phyloP scores from a whole-genome alignment of 768 basidiomycete genomes.

The Hypsizygus marmoreus region DNA sequence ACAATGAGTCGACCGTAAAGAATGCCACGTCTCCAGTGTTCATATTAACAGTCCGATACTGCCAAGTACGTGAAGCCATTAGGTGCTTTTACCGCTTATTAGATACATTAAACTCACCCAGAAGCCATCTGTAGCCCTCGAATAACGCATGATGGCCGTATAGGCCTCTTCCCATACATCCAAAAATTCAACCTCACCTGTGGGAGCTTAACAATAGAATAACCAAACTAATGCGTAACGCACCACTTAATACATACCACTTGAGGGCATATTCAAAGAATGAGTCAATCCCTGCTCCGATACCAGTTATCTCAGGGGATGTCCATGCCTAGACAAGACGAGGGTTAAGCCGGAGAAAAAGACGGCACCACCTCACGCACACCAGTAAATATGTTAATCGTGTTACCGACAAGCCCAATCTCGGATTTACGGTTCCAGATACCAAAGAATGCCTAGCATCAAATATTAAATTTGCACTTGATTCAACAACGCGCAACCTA shows the following conservation, averaged over 20 bases:
- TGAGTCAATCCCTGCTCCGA: slow-evolving; percentile 95
- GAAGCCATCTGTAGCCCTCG: slow-evolving; percentile 82
- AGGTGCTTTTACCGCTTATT: background rate
- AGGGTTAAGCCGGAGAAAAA: background rate
- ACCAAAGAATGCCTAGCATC: slow-evolving; percentile 84
- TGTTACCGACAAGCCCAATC: slow-evolving; percentile 87
- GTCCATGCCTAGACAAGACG: slow-evolving; percentile 61
- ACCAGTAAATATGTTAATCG: slow-evolving; percentile 80
- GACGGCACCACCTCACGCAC: slow-evolving; percentile 42
- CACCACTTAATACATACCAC: slow-evolving; percentile 87
- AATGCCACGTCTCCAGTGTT: slow-evolving; percentile 73
- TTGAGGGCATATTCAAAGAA: slow-evolving; percentile 95
- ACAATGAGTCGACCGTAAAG: slow-evolving; percentile 87
- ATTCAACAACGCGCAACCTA: slow-evolving; percentile 8
- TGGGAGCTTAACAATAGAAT: background rate
- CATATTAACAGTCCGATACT: slow-evolving; percentile 91
- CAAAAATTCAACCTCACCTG: slow-evolving; percentile 77
- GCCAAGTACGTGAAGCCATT: background rate
- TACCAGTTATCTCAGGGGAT: slow-evolving; percentile 72
- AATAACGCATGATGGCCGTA: slow-evolving; percentile 81
- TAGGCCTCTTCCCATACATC: slow-evolving; percentile 87
- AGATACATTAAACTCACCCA: slow-evolving; percentile 55
- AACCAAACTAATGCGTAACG: slow-evolving; percentile 7
- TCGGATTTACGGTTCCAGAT: slow-evolving; percentile 91
- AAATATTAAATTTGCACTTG: background rate